phyloP scores from a whole-genome alignment of 2,329 filamentous ascomycete species.

The Ophiostoma triangulosporum region DNA sequence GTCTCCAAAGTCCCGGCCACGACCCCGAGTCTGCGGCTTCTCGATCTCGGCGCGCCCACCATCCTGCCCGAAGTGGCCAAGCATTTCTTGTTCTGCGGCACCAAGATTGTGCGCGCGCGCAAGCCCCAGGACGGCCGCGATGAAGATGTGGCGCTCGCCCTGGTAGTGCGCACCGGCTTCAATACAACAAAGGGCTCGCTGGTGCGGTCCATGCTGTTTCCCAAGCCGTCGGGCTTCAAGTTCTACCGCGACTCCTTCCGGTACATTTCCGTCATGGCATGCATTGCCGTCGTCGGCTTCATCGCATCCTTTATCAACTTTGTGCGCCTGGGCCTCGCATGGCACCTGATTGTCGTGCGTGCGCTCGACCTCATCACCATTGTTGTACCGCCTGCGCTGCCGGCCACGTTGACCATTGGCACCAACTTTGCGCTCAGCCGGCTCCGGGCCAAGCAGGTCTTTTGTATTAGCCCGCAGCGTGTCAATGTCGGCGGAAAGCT shows the following conservation, averaged over 20 bases:
- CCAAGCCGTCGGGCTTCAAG: slow-evolving; percentile 95
- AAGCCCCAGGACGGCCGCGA: slow-evolving; percentile 72
- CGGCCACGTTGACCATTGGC: slow-evolving; percentile 88
- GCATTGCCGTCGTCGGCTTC: slow-evolving; percentile 76
- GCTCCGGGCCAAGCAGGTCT: slow-evolving; percentile 80
- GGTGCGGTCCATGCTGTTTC: slow-evolving; percentile 95
- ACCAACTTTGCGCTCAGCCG: slow-evolving; percentile 87
- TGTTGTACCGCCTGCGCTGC: slow-evolving; percentile 86
- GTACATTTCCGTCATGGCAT: slow-evolving; percentile 93
- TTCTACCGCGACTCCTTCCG: slow-evolving; percentile 97
- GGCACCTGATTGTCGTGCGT: slow-evolving; percentile 83
- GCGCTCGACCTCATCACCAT: slow-evolving; percentile 95
- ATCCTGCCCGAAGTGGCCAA: slow-evolving; percentile 72
- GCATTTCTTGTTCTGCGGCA: slow-evolving; percentile 88
- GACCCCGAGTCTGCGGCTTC: slow-evolving; percentile 59
- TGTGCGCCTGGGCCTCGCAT: slow-evolving; percentile 65
- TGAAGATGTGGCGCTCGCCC: slow-evolving; percentile 79
- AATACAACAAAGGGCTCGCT: slow-evolving; percentile 94
- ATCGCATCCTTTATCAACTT: slow-evolving; percentile 89
- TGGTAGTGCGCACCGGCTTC: slow-evolving; percentile 90
- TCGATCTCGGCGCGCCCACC: slow-evolving; percentile 70
- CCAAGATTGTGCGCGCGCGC: slow-evolving; percentile 83
- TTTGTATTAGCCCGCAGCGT: slow-evolving; percentile 93
- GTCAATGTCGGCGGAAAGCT: slow-evolving; percentile 95
- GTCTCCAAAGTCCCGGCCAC: slow-evolving; percentile 83